A percentile compares a stretch with the other conserved stretches of the same genome.
Evolutionary conservation across 352 stramenopile species (phyloP).

Genomic region (Ochromonadaceae sp.): DNA sequence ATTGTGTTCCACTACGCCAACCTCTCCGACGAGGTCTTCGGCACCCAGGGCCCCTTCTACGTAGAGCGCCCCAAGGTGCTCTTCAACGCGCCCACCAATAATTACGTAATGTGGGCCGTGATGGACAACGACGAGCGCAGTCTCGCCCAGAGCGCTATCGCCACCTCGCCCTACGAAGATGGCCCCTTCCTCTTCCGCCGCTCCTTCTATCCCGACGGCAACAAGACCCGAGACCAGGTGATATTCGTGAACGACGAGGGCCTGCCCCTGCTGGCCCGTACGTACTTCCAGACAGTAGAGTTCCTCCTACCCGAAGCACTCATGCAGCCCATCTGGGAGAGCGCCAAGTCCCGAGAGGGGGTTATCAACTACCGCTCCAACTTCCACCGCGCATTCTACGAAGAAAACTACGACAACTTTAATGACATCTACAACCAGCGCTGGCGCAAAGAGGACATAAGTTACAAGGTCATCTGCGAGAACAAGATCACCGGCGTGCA

Average conservation of each 20-base stretch:
- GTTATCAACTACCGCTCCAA: conserved; percentile 75
- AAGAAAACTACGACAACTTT: conserved; percentile 80
- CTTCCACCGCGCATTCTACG: conserved; percentile 85
- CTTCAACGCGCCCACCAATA: conserved; percentile 56
- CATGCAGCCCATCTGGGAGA: conserved; percentile 93
- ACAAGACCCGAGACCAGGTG: conserved; percentile 85
- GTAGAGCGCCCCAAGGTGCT: conserved; percentile 73
- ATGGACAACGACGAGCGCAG: conserved; percentile 65
- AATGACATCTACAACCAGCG: conserved; percentile 91
- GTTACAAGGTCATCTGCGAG: conserved; percentile 69
- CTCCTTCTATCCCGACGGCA: conserved; percentile 83
- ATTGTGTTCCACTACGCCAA: conserved; percentile 82
- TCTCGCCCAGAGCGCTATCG: conserved; percentile 70
- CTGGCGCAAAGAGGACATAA: conserved; percentile 78
- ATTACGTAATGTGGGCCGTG: conserved; percentile 92
- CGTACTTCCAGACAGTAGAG: conserved; percentile 85
- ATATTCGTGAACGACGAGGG: conserved; percentile 40
- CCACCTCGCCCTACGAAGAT: conserved; percentile 61
- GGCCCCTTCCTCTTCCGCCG: conserved; percentile 72
- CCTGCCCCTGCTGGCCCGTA: conserved; percentile 67
- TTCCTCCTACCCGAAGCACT: conserved; percentile 79
- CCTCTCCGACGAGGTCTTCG: conserved; percentile 69
- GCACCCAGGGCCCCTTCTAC: conserved; percentile 34
- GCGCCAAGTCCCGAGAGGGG: conserved; percentile 45
- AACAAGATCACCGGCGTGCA: conserved; percentile 32